phyloP scores from a whole-genome alignment of 2,329 filamentous ascomycete genomes.

The Nectriaceae sp. region DNA sequence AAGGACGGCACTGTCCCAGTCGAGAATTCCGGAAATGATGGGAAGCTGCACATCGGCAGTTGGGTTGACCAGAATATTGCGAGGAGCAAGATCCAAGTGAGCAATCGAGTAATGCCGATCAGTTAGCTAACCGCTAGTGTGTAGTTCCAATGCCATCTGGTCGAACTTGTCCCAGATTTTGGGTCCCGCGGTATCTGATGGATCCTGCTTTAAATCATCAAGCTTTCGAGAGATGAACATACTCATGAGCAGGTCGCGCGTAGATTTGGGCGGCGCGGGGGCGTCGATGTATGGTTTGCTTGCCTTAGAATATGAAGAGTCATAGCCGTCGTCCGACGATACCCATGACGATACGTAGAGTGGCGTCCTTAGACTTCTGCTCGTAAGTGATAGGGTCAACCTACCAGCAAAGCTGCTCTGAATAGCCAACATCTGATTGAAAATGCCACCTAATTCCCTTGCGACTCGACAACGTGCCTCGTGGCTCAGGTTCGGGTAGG shows the following conservation, averaged over 20 bases:
- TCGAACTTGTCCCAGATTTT: neutral
- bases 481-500: neutral
- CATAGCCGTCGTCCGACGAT: too few relatives aligned
- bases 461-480: neutral
- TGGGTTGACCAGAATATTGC: neutral
- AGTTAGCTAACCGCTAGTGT: neutral
- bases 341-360: neutral
- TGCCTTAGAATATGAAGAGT: neutral
- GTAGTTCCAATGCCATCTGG: neutral
- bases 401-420: neutral
- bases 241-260: neutral
- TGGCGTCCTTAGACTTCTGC: neutral
- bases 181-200: neutral
- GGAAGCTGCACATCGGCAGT: neutral
- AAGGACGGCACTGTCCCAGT: constrained; percentile 3
- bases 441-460: neutral
- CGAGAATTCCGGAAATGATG: constrained; percentile 1
- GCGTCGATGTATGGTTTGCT: neutral
- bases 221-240: neutral
- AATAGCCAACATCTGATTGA: neutral
- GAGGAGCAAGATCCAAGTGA: constrained; percentile 1
- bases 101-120: neutral
- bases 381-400: neutral
- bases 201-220: neutral
- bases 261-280: neutral